Evolutionary conservation across 352 stramenopile species (phyloP).

Genomic region (Globisporangium okanoganense): DNA sequence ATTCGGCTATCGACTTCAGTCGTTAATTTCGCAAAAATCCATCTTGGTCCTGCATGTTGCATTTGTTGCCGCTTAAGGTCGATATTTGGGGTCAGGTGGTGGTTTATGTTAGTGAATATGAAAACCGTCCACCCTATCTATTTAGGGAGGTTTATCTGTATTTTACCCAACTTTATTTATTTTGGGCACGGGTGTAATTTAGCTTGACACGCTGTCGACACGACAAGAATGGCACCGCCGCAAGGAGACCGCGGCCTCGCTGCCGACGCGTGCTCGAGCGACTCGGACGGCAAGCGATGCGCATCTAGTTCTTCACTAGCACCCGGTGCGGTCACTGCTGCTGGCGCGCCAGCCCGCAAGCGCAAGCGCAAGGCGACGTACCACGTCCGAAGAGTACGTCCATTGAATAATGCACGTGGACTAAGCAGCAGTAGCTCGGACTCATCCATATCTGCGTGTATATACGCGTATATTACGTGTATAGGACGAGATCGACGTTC

Average conservation of each 20-base stretch:
- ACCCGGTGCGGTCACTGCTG: no score
- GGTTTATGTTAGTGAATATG: no score
- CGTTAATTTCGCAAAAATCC: no score
- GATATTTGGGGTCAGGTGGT: no score
- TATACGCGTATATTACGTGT: not conserved
- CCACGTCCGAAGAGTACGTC: slow-evolving; percentile 7
- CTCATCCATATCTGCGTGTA: not conserved
- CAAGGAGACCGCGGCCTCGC: not conserved
- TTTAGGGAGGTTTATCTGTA: no score
- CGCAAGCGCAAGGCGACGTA: slow-evolving; percentile 12
- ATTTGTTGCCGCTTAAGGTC: no score
- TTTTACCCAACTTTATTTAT: no score
- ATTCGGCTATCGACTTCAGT: no score
- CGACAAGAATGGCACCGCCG: not conserved
- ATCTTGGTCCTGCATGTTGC: no score
- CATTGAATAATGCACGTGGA: not conserved
- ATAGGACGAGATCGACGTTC: slow-evolving; percentile 12
- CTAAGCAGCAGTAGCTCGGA: not conserved
- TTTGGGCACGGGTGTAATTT: no score
- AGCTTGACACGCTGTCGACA: no score
- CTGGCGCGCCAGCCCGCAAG: not conserved
- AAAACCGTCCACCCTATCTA: no score
- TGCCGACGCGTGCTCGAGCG: slow-evolving; percentile 4
- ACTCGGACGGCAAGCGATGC: not conserved
- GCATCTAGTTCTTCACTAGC: not conserved